Evolutionary conservation across 345 rosid genomes (phyloP), one percentile per base, ranked within the genome.

Genomic region (Linum trigynum): DNA sequence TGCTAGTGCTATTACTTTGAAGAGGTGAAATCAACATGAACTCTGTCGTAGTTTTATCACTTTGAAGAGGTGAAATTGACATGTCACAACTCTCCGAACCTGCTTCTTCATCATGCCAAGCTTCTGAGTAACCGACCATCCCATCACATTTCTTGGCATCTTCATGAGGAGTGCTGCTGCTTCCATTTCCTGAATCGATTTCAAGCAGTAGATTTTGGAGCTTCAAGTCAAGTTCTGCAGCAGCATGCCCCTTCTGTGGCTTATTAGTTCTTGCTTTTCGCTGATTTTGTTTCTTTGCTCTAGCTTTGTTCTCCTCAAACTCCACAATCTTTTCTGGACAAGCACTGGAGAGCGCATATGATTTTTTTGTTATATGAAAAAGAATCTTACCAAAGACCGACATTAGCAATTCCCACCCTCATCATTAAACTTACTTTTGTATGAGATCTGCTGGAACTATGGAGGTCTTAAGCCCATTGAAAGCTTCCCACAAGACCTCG

Each of bases 391-490:
- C 32, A 23, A 23, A 43, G 6, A 43, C 6, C 10, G 10, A 43
- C 50, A 3, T 48, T 12, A 48, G 14, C 53, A 48, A 9, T 15
- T 48, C 53, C 11, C 14, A 7, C 14, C 14, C 53, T 48, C 53
- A 48, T 15, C 53, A 48, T 48, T 45, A 50, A 37, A 23, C 36
- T 65, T 84, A 92, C 97, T 92, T 88, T 70, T 82, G 82, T 57
- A 90, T 57, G 55, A 88, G 92, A 83, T 88, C 90, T 43, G 89
- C 86, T 62, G 92, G 86, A 70, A 90, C 89, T 68, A 82, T 75
- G 37, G 92, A 84, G 42, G 86, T 77, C 72, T 78, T 71, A 70
- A 84, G 77, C 64, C 97, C 95, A 55, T 80, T 83, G 5, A 75
- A 59, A 55, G 76, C 81, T 72, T 83, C 84, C 97, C 96, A 90